A percentile compares a stretch with the other conserved stretches of the same genome.
phyloP scores from a whole-genome alignment of 75 land plant species.

The Cryptomeria japonica region DNA sequence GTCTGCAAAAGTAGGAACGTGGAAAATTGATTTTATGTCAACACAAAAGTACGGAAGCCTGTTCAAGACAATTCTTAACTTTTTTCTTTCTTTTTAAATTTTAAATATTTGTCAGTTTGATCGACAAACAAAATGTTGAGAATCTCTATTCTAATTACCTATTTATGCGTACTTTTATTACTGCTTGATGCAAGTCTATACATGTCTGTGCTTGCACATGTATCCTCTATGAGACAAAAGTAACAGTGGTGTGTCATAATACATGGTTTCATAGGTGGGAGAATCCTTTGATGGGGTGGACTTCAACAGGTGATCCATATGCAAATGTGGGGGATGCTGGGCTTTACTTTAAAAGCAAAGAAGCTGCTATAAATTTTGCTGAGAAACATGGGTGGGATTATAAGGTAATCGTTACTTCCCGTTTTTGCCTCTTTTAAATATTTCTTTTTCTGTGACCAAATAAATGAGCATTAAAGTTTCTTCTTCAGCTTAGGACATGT shows the following conservation, averaged over 20 bases:
- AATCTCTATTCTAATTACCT: background rate
- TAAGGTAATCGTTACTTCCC: slow-evolving; percentile 28
- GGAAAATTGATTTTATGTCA: slow-evolving; percentile 94
- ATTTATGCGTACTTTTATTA: background rate
- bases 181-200: background rate
- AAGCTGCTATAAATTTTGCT: slow-evolving; percentile 85
- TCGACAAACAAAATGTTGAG: background rate
- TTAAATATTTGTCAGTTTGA: background rate
- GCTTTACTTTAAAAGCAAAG: slow-evolving; percentile 76
- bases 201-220: background rate
- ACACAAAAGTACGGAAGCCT: slow-evolving; percentile 78
- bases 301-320: slow-evolving; percentile 97
- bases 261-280: slow-evolving; percentile 65
- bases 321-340: slow-evolving; percentile 84
- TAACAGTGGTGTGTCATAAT: background rate
- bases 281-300: slow-evolving; percentile 99
- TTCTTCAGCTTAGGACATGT: background rate
- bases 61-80: background rate
- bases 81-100: background rate
- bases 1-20: slow-evolving; percentile 64
- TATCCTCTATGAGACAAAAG: background rate
- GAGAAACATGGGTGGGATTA: slow-evolving; percentile 90
- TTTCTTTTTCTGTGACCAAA: background rate
- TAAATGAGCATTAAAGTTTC: background rate
- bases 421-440: background rate